Evolutionary conservation across 768 basidiomycete species (phyloP).

Genomic region (Multifurca ochricompacta): DNA sequence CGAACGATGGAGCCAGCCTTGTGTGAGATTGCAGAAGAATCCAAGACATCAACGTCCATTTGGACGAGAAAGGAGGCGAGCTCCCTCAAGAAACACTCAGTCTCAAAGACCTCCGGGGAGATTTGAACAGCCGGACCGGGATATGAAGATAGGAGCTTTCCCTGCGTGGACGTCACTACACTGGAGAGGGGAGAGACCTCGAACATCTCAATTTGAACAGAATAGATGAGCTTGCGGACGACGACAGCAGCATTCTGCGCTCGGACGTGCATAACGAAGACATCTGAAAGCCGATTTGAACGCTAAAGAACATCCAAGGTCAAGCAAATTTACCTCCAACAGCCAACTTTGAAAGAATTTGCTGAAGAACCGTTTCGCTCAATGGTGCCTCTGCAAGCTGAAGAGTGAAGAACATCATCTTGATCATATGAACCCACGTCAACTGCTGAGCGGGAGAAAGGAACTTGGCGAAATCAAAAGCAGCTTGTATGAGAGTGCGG

Average conservation of each 20-base stretch:
- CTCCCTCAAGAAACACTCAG: conserved; percentile 29
- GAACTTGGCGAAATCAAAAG: background rate
- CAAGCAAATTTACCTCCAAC: background rate
- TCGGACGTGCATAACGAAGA: conserved; percentile 32
- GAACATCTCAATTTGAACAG: conserved; percentile 38
- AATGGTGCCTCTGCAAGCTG: background rate
- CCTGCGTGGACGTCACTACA: conserved; percentile 31
- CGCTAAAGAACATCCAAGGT: background rate
- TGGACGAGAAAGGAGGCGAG: conserved; percentile 33
- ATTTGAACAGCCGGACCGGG: conserved; percentile 39
- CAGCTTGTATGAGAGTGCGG: background rate
- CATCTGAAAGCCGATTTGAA: conserved; percentile 27
- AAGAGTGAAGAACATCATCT: background rate
- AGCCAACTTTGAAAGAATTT: background rate
- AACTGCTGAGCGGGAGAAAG: background rate
- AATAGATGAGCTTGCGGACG: conserved; percentile 1
- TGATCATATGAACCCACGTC: conserved; percentile 7
- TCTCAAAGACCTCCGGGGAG: conserved; percentile 25
- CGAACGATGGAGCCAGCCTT: conserved; percentile 26
- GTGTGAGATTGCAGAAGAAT: conserved; percentile 28
- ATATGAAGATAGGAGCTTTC: conserved; percentile 40
- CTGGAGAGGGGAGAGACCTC: conserved; percentile 34
- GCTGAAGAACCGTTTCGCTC: background rate
- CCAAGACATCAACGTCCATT: conserved; percentile 31
- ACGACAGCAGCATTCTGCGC: conserved; percentile 44